Evolutionary conservation across 2,329 filamentous ascomycete species (phyloP).

Genomic region (Parastagonospora avenae): DNA sequence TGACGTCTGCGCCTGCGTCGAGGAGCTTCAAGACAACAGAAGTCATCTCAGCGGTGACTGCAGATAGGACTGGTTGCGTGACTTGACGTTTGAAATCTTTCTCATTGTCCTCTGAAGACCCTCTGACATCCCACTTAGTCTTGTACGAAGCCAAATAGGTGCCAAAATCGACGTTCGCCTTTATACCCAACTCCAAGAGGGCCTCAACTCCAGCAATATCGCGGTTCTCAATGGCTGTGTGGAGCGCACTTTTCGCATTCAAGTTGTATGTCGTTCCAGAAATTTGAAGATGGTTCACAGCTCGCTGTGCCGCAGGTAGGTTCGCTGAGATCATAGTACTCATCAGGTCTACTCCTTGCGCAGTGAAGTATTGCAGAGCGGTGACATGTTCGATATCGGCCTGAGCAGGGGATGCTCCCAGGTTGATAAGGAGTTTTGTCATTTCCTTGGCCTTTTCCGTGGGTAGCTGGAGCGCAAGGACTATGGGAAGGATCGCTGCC

Average conservation of each 20-base stretch:
- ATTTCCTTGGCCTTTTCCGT: conserved; percentile 68
- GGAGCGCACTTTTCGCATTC: conserved; percentile 57
- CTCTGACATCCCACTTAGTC: conserved; percentile 43
- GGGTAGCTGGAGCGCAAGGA: conserved; percentile 70
- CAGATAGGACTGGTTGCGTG: conserved; percentile 71
- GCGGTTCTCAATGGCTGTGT: conserved; percentile 54
- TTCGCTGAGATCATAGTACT: conserved; percentile 64
- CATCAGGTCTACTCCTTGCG: conserved; percentile 15
- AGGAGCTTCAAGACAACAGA: conserved; percentile 64
- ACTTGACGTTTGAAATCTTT: conserved; percentile 53
- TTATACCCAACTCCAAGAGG: conserved; percentile 68
- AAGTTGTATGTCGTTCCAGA: conserved; percentile 40
- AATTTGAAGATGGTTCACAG: conserved; percentile 69
- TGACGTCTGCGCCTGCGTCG: conserved; percentile 67
- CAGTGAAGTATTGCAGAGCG: conserved; percentile 59
- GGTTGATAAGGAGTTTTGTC: conserved; percentile 65
- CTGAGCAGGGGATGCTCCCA: conserved; percentile 76
- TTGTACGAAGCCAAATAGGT: conserved; percentile 66
- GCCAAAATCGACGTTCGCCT: conserved; percentile 65
- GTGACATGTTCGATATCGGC: conserved; percentile 70
- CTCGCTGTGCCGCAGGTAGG: conserved; percentile 63
- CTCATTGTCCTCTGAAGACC: conserved; percentile 56
- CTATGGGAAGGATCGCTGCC: conserved; percentile 70
- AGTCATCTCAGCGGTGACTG: conserved; percentile 59
- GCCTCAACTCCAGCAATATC: conserved; percentile 9